phyloP scores from a whole-genome alignment of 805 yeast genomes.

The Saccharomyces paradoxus region DNA sequence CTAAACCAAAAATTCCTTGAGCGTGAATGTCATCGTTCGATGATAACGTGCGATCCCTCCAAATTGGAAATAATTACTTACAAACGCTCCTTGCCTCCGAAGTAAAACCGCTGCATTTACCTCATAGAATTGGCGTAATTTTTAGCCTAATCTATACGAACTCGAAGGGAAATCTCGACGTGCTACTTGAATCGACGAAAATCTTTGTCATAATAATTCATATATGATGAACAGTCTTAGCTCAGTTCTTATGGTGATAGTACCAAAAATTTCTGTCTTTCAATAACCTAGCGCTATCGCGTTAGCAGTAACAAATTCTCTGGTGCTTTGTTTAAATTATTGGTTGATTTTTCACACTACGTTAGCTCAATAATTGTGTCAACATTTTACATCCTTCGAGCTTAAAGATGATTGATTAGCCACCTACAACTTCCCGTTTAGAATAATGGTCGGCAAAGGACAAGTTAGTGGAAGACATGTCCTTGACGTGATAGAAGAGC shows the following conservation, averaged over 20 bases:
- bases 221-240: neutral
- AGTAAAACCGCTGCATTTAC: neutral
- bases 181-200: neutral
- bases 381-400: neutral
- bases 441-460: neutral
- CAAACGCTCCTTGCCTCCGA: neutral
- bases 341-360: neutral
- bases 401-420: neutral
- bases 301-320: no score
- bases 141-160: neutral
- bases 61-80: neutral
- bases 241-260: no score
- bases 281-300: no score
- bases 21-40: neutral
- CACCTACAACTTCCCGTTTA: neutral
- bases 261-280: no score
- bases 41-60: neutral
- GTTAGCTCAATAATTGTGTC: neutral
- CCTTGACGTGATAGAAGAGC: neutral
- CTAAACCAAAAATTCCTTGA: neutral
- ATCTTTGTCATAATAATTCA: neutral
- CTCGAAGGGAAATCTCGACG: neutral
- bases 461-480: no score
- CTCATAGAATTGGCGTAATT: neutral
- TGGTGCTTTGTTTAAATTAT: no score